Evolutionary conservation across 2,329 filamentous ascomycete species (phyloP).

Genomic region (Ophiostoma pallidulum): DNA sequence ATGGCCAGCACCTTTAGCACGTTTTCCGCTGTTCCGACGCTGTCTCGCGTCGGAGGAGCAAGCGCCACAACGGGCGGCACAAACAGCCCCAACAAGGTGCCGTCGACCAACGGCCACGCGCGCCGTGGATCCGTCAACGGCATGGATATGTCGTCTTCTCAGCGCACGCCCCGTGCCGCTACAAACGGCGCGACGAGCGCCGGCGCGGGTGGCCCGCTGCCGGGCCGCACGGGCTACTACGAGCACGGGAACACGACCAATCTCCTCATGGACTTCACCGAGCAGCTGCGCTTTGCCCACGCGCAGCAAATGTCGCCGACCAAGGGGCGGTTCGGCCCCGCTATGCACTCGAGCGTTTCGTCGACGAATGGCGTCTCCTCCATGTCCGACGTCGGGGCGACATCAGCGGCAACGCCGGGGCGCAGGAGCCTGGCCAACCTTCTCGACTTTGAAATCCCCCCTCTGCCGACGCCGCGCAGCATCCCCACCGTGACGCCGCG

Average conservation of each 20-base stretch:
- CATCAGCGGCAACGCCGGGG: constrained; percentile 32
- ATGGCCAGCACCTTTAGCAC: constrained; percentile 76
- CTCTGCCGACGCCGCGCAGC: constrained; percentile 82
- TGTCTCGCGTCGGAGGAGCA: not conserved
- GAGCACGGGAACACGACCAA: constrained; percentile 58
- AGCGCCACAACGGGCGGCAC: constrained; percentile 23
- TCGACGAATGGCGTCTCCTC: not conserved
- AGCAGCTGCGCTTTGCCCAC: constrained; percentile 49
- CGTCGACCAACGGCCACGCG: constrained; percentile 23
- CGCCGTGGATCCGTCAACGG: constrained; percentile 7
- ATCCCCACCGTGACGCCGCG: constrained; percentile 84
- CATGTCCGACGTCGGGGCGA: not conserved
- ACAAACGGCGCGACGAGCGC: constrained; percentile 18
- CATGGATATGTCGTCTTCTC: not conserved
- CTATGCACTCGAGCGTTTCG: not conserved
- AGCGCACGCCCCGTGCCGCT: constrained; percentile 3
- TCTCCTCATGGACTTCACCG: constrained; percentile 79
- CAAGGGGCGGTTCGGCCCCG: constrained; percentile 24
- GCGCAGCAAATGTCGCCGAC: constrained; percentile 29
- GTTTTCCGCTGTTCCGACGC: constrained; percentile 70
- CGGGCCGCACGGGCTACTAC: constrained; percentile 34
- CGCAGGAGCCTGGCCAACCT: constrained; percentile 53
- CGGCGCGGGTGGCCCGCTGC: constrained; percentile 25
- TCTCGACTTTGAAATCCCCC: constrained; percentile 88
- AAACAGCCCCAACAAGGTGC: constrained; percentile 53